These are phyloP conservation scores for Neurospora sp. DNA, from an alignment of 495 filamentous ascomycete species.

Conservation along the genomic window DNA sequence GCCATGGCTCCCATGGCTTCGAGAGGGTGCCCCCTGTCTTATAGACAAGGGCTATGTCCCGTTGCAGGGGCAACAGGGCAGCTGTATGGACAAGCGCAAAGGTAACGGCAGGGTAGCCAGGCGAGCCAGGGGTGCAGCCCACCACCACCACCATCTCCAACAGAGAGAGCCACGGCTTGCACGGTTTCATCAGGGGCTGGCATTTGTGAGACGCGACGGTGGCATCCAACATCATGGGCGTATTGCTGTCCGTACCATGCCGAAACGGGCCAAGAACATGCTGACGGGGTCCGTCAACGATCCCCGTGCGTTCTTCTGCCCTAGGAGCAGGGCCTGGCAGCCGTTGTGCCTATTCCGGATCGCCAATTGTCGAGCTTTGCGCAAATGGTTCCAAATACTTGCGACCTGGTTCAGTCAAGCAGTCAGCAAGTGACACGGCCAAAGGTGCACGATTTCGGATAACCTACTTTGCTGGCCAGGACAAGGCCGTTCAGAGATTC, in stretches of 20 bases:
- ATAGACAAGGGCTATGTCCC: not conserved
- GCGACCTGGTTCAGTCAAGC: not conserved
- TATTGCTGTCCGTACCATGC: conserved; percentile 7
- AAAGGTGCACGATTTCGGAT: not conserved
- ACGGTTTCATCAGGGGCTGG: conserved; percentile 19
- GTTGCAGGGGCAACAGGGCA: not conserved
- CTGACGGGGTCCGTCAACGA: not conserved
- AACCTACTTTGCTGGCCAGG: not conserved
- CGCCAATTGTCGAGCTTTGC: not conserved
- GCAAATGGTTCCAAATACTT: not conserved
- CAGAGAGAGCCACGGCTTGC: conserved; percentile 16
- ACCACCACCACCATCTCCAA: not conserved
- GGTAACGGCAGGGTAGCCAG: not conserved
- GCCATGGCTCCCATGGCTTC: not conserved
- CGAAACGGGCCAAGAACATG: conserved; percentile 6
- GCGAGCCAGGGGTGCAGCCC: not conserved
- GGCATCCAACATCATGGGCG: conserved; percentile 3
- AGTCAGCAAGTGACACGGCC: not conserved
- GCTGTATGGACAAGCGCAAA: not conserved
- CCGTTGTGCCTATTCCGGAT: not conserved
- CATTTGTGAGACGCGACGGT: conserved; percentile 9
- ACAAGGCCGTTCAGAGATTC: not conserved
- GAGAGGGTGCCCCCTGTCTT: not conserved
- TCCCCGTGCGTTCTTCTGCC: not conserved
- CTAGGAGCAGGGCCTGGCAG: not conserved